phyloP scores from a whole-genome alignment of 2,329 filamentous ascomycete species.

The Berkeleyomyces basicola region DNA sequence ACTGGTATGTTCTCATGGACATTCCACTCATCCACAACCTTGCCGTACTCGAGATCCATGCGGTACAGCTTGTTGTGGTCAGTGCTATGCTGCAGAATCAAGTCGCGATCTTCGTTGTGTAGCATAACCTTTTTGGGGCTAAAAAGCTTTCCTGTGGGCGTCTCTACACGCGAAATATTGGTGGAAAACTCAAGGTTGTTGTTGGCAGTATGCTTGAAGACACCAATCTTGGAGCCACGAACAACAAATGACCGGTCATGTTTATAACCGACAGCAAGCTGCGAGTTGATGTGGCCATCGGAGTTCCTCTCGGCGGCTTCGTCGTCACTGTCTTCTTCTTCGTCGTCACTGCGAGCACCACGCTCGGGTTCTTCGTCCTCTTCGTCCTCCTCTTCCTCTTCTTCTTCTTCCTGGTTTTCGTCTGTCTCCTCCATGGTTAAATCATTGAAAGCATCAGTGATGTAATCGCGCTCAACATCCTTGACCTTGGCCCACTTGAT shows the following conservation, averaged over 20 bases:
- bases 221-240: slow-evolving; percentile 91
- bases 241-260: slow-evolving; percentile 95
- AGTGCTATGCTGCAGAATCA: slow-evolving; percentile 69
- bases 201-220: slow-evolving; percentile 90
- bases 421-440: slow-evolving; percentile 71
- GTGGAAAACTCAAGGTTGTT: slow-evolving; percentile 92
- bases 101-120: slow-evolving; percentile 74
- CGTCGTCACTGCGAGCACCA: slow-evolving; percentile 56
- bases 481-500: slow-evolving; percentile 89
- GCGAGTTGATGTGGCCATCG: slow-evolving; percentile 78
- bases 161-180: slow-evolving; percentile 90
- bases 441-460: slow-evolving; percentile 89
- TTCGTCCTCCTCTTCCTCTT: slow-evolving; percentile 37
- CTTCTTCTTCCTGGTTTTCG: slow-evolving; percentile 27
- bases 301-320: slow-evolving; percentile 50
- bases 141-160: slow-evolving; percentile 72
- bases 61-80: slow-evolving; percentile 86
- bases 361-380: slow-evolving; percentile 31
- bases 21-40: slow-evolving; percentile 98
- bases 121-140: slow-evolving; percentile 95
- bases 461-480: slow-evolving; percentile 83
- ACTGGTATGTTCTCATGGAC: slow-evolving; percentile 92
- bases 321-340: slow-evolving; percentile 51
- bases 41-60: slow-evolving; percentile 96
- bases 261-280: slow-evolving; percentile 90